Base-by-base conservation (phyloP, 2,329 filamentous ascomycete species). In the Escovopsis weberi region DNA sequence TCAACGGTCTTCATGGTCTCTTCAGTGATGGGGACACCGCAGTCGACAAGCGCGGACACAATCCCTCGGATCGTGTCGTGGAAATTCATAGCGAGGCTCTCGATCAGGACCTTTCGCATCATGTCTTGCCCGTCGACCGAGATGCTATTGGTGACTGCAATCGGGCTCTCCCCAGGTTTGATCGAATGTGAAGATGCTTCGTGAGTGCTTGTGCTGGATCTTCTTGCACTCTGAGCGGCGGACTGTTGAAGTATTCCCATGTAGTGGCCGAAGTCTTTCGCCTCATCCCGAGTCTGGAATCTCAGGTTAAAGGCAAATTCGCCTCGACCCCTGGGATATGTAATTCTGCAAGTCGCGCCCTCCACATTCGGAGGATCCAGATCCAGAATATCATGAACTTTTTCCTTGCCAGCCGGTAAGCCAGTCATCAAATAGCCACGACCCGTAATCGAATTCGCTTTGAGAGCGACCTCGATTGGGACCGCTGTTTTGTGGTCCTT, bases 321-420 rank as follows among this genome's bases (percentile, higher is more conserved):
- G 6, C 38, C 37, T 8, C 41, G 15, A 7, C 33, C 39, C 4
- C 19, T 36, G 12, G 40, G 41, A 12, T 38, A 39, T 8, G 19
- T 38, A 15, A 60, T 19, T 1, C 35, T 38, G 37, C 58, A 60
- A 33, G 46, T 51, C 6, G 48, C 36, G 1, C 45, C 53, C 6
- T 52, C 45, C 4, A 54, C 40, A 6, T 42, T n/a, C 0, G 51
- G 50, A 0, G 39, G 12, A 1, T 52, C 43, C 0, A 60, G 41
- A 4, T 54, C 46, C 1, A 56, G 38, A 4, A 55, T 49, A 28
- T 51, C 34, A 12, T 55, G 48, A 4, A 44, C 18, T 10, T 42
- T 40, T 4, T 45, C n/a, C 0, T 15, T 6, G 33, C 46, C 39
- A 12, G 12, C 15, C n/a, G 4, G 33, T 5, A 35, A 23, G 23